Conservation (phyloP, 2,329 filamentous ascomycete species). For the Exophiala xenobiotica region DNA sequence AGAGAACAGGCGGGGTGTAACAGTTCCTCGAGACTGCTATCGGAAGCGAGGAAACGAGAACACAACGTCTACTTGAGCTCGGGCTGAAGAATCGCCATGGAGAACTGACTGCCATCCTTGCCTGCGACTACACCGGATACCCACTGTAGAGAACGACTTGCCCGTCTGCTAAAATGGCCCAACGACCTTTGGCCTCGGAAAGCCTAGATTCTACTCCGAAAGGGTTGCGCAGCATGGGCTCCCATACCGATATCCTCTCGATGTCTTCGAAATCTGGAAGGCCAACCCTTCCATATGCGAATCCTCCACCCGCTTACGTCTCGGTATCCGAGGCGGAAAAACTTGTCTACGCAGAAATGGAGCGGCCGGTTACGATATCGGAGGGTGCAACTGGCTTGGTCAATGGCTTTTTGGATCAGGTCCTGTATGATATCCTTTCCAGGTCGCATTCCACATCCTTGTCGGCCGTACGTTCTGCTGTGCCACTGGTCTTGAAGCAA, state of each 20-base stretch:
- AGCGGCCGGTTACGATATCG: slow-evolving; percentile 73
- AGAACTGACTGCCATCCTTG: slow-evolving; percentile 4
- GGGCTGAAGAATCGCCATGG: slow-evolving; percentile 6
- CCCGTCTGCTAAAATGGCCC: slow-evolving; percentile 7
- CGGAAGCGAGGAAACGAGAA: background rate
- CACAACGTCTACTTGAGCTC: background rate
- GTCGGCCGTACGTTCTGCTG: slow-evolving; percentile 71
- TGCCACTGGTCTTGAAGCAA: slow-evolving; percentile 82
- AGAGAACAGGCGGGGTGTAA: background rate
- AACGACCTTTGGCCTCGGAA: slow-evolving; percentile 17
- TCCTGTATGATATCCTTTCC: slow-evolving; percentile 87
- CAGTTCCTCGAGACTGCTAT: background rate
- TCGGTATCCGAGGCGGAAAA: slow-evolving; percentile 84
- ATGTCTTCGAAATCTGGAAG: slow-evolving; percentile 24
- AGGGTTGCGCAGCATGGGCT: slow-evolving; percentile 28
- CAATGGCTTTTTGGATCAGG: slow-evolving; percentile 90
- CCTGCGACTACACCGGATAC: background rate
- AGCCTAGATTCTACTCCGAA: slow-evolving; percentile 16
- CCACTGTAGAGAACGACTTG: too few relatives aligned
- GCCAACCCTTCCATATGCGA: slow-evolving; percentile 34
- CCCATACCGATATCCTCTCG: slow-evolving; percentile 31
- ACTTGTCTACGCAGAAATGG: slow-evolving; percentile 85
- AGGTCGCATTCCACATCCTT: slow-evolving; percentile 76
- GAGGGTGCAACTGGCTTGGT: slow-evolving; percentile 71
- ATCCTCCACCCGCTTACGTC: slow-evolving; percentile 82